A percentile compares a stretch with the other conserved stretches of the same genome.
phyloP scores from a whole-genome alignment of 2,329 filamentous ascomycete genomes.

The Ambrosiella xylebori region DNA sequence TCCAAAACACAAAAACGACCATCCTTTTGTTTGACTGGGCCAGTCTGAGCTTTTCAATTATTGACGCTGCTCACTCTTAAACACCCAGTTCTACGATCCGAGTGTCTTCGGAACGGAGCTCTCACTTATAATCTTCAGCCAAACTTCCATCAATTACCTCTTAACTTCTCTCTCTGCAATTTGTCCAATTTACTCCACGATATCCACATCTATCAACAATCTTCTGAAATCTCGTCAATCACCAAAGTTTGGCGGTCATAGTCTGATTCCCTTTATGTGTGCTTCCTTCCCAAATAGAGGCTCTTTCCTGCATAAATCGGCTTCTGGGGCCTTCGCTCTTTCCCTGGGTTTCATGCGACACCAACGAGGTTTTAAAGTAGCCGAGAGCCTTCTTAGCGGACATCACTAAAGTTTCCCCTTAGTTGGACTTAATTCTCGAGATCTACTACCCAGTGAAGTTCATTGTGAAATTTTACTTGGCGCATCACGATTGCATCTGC shows the following conservation, averaged over 20 bases:
- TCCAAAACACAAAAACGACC: not conserved
- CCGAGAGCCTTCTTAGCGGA: not conserved
- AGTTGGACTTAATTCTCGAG: not conserved
- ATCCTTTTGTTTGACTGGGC: not conserved
- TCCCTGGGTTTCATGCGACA: not conserved
- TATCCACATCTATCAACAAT: not conserved
- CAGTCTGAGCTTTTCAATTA: not conserved
- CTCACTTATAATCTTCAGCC: not conserved
- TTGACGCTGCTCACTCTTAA: conserved; percentile 1
- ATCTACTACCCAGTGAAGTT: not conserved
- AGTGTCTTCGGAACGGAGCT: not conserved
- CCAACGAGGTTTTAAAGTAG: not conserved
- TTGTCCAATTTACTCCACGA: not conserved
- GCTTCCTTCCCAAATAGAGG: not conserved
- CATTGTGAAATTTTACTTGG: not conserved
- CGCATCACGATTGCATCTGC: not conserved
- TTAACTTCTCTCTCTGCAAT: not conserved
- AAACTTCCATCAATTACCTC: not conserved
- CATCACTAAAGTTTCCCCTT: not conserved
- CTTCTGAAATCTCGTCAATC: not conserved
- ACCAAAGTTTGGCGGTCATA: too few relatives aligned
- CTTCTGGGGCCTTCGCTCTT: not conserved
- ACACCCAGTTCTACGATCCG: not conserved
- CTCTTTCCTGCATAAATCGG: not conserved
- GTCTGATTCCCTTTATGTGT: too few relatives aligned